Percentiles rank a stretch among this genome's conserved stretches.
phyloP scores from a whole-genome alignment of 441 rosid species.

The Raphanus hybrid region DNA sequence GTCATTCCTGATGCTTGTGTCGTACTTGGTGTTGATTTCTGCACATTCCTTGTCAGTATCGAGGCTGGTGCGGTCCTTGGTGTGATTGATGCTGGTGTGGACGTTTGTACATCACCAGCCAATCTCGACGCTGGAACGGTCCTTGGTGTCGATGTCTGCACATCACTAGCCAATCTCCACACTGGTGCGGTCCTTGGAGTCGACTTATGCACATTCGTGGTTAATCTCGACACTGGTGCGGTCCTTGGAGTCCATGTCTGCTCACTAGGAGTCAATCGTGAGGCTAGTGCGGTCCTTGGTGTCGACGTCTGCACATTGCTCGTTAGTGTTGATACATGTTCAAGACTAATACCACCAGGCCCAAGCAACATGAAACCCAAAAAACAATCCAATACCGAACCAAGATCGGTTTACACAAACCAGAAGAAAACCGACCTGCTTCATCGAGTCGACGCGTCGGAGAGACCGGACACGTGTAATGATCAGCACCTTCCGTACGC shows the following conservation, averaged over 20 bases:
- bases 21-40: neutral
- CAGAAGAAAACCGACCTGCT: too few relatives aligned
- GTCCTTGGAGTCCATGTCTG: neutral
- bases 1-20: neutral
- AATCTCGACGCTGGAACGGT: too few relatives aligned
- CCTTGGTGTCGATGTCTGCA: neutral
- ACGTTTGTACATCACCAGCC: neutral
- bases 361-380: too few relatives aligned
- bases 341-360: too few relatives aligned
- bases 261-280: neutral
- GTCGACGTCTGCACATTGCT: neutral
- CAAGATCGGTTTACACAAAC: too few relatives aligned
- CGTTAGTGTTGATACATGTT: too few relatives aligned
- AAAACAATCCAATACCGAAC: too few relatives aligned
- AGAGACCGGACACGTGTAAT: too few relatives aligned
- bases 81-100: too few relatives aligned
- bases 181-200: neutral
- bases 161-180: neutral
- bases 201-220: neutral
- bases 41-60: conserved; percentile 15
- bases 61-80: conserved; percentile 46
- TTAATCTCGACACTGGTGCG: neutral
- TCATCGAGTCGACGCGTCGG: too few relatives aligned
- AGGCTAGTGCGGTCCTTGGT: neutral
- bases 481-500: too few relatives aligned